Percentiles rank a stretch among this genome's conserved stretches.
These are phyloP conservation scores for Telopea speciosissima DNA, from an alignment of 177 flowering plant species.

Conservation along the genomic window DNA sequence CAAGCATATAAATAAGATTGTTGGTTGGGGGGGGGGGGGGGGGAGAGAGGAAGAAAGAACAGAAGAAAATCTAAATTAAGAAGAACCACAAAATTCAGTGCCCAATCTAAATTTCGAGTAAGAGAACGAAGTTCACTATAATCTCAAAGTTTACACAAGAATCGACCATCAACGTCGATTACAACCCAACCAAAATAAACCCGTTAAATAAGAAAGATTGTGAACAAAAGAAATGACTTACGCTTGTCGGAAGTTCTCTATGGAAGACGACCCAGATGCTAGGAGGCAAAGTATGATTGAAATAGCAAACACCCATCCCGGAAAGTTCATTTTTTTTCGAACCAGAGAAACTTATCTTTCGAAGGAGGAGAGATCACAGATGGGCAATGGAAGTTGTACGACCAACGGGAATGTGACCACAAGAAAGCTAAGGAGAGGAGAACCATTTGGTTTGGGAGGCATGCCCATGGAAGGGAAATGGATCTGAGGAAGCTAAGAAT, in stretches of 20 bases:
- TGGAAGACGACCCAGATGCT: constrained; percentile 41
- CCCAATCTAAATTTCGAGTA: neutral
- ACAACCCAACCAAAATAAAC: too few species aligned
- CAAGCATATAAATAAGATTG: too few species aligned
- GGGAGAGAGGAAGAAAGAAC: too few species aligned
- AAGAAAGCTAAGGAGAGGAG: constrained; percentile 2
- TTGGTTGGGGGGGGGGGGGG: too few species aligned
- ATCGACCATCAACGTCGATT: too few species aligned
- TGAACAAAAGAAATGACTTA: constrained; percentile 31
- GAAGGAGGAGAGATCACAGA: constrained; percentile 6
- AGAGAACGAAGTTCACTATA: neutral
- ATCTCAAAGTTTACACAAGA: neutral
- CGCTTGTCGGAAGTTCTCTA: constrained; percentile 64
- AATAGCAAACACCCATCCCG: constrained; percentile 28
- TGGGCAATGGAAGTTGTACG: neutral
- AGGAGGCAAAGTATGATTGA: constrained; percentile 27
- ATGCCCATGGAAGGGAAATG: constrained; percentile 12
- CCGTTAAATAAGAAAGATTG: neutral
- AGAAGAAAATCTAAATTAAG: too few species aligned
- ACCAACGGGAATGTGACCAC: constrained; percentile 5
- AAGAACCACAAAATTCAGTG: neutral
- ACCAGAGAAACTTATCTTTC: neutral
- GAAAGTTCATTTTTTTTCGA: constrained; percentile 35
- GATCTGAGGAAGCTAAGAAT: constrained; percentile 21
- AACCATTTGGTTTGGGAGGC: constrained; percentile 10